Evolutionary conservation across 352 stramenopile genomes (phyloP).

Genomic region (Pythium sukuiense): DNA sequence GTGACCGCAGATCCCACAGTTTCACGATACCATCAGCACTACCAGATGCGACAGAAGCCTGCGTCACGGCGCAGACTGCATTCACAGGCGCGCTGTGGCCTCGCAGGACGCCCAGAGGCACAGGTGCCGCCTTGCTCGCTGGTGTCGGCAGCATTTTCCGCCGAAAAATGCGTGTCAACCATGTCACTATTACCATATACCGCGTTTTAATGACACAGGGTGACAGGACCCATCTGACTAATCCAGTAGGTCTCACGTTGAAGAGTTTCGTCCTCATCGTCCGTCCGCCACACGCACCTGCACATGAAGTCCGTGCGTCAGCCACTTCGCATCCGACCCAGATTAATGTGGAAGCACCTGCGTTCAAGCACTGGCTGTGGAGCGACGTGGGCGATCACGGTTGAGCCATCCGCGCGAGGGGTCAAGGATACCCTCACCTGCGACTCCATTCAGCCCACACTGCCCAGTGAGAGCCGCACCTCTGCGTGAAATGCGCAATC

Average conservation of each 20-base stretch:
- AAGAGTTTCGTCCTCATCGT: background rate
- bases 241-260: background rate
- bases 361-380: no score
- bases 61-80: conserved; percentile 47
- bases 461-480: no score
- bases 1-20: conserved; percentile 67
- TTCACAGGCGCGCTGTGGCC: conserved; percentile 69
- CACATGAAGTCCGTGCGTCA: background rate
- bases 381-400: no score
- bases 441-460: no score
- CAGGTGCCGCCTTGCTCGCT: conserved; percentile 27
- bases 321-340: background rate
- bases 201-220: background rate
- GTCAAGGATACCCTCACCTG: no score
- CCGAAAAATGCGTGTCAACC: background rate
- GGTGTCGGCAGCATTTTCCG: conserved; percentile 1
- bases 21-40: conserved; percentile 66
- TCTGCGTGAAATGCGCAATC: no score
- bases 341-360: background rate
- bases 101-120: conserved; percentile 62
- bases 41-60: conserved; percentile 45
- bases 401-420: no score
- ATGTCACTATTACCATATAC: background rate
- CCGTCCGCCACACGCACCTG: background rate
- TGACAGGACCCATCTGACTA: background rate